Conservation (phyloP, 345 rosid species). For the Laguncularia racemosa region DNA sequence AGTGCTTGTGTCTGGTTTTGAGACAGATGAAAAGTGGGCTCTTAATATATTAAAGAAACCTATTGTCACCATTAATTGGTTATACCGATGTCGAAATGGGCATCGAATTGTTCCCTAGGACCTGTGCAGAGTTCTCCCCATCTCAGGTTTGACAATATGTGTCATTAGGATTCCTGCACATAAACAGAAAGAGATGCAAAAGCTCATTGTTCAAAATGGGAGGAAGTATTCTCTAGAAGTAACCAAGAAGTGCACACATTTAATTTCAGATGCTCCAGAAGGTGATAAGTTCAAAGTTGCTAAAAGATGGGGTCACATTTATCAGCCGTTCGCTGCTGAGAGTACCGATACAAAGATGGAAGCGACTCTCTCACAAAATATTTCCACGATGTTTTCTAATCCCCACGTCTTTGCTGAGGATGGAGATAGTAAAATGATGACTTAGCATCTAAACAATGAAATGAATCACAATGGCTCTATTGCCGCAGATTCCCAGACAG, state of each 20-base stretch:
- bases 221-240: conserved; percentile 82
- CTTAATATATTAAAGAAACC: conserved; percentile 74
- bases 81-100: conserved; percentile 81
- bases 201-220: conserved; percentile 53
- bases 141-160: conserved; percentile 71
- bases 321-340: too few relatives aligned
- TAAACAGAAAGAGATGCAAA: conserved; percentile 70
- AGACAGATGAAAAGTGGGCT: conserved; percentile 90
- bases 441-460: too few relatives aligned
- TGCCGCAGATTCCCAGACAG: too few relatives aligned
- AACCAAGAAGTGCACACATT: conserved; percentile 81
- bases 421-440: too few relatives aligned
- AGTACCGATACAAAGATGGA: too few relatives aligned
- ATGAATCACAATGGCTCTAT: too few relatives aligned
- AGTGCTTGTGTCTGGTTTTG: conserved; percentile 87
- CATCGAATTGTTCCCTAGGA: conserved; percentile 95
- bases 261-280: conserved; percentile 82
- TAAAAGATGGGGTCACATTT: too few relatives aligned
- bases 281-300: too few relatives aligned
- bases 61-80: conserved; percentile 65
- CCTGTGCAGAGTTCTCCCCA: conserved; percentile 79
- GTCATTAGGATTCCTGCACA: conserved; percentile 75
- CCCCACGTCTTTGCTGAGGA: too few relatives aligned
- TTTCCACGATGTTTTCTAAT: too few relatives aligned
- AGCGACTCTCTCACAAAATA: too few relatives aligned